These are phyloP conservation scores for Luffa aegyptiaca DNA, from an alignment of 306 rosid species.

Conservation along the genomic window DNA sequence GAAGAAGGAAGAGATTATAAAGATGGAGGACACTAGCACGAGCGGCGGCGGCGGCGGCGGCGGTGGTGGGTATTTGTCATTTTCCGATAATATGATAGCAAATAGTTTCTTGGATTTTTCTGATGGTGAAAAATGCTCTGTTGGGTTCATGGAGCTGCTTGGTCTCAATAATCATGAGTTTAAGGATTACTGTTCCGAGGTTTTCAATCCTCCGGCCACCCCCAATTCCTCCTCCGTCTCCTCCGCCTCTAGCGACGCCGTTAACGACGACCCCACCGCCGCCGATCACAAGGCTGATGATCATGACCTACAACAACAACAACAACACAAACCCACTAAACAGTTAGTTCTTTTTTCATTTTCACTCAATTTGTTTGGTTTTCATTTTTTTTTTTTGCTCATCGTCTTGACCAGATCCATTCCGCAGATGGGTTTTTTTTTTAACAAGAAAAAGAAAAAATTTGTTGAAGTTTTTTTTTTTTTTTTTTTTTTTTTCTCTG, in stretches of 20 bases:
- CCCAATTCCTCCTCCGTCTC: constrained; percentile 64
- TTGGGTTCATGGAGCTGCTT: constrained; percentile 12
- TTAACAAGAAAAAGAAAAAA: too few species aligned
- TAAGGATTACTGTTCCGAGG: constrained; percentile 31
- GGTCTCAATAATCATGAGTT: background rate
- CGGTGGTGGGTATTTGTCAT: background rate
- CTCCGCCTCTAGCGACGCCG: constrained; percentile 50
- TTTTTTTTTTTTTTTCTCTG: too few species aligned
- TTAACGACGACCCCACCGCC: constrained; percentile 9
- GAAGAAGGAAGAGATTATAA: background rate
- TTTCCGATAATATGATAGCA: background rate
- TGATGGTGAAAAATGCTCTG: background rate
- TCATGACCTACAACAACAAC: constrained; percentile 28
- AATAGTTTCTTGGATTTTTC: background rate
- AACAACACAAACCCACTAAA: constrained; percentile 36
- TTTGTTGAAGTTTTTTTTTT: too few species aligned
- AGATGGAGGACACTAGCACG: background rate
- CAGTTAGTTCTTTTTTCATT: constrained; percentile 25
- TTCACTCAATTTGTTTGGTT: background rate
- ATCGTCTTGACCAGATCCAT: background rate
- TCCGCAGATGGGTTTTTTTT: background rate
- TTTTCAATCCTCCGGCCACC: constrained; percentile 38
- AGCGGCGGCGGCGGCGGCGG: background rate
- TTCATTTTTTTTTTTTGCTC: background rate
- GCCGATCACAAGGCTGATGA: background rate